These are phyloP conservation scores for Monosporozyma solicola DNA, from an alignment of 805 yeast species.

Conservation along the genomic window DNA sequence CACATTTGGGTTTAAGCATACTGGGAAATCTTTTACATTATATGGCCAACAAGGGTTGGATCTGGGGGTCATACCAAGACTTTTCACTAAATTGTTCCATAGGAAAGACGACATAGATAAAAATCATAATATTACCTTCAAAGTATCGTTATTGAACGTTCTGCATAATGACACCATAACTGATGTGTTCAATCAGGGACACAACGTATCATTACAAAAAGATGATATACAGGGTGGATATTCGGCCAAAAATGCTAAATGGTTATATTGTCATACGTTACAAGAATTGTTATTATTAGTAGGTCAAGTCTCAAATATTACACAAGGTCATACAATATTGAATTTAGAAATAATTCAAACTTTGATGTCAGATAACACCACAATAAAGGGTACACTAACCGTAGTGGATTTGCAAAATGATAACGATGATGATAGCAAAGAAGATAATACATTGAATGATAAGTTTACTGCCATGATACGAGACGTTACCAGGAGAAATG, in stretches of 20 bases:
- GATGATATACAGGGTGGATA: slow-evolving; percentile 31
- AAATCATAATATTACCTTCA: slow-evolving; percentile 42
- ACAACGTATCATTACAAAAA: background rate
- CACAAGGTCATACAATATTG: background rate
- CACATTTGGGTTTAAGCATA: slow-evolving; percentile 73
- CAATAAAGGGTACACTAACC: background rate
- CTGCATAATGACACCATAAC: slow-evolving; percentile 62
- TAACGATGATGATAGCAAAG: background rate
- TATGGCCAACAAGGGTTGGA: slow-evolving; percentile 40
- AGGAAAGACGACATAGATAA: background rate
- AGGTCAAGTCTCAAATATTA: background rate
- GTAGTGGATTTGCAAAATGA: background rate
- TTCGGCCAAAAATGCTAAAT: slow-evolving; percentile 20
- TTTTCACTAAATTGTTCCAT: slow-evolving; percentile 47
- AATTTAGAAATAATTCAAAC: background rate
- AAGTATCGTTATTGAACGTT: slow-evolving; percentile 70
- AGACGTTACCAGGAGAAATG: background rate
- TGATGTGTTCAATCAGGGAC: slow-evolving; percentile 38
- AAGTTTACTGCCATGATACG: background rate
- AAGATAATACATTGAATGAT: background rate
- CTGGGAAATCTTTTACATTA: slow-evolving; percentile 74
- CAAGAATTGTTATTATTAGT: background rate
- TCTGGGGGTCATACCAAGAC: slow-evolving; percentile 67
- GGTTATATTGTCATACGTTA: slow-evolving; percentile 24
- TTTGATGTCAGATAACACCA: background rate